Evolutionary conservation across 2,329 filamentous ascomycete species (phyloP), one percentile per base, ranked within the genome.

Genomic region (Scedosporium minutisporum): DNA sequence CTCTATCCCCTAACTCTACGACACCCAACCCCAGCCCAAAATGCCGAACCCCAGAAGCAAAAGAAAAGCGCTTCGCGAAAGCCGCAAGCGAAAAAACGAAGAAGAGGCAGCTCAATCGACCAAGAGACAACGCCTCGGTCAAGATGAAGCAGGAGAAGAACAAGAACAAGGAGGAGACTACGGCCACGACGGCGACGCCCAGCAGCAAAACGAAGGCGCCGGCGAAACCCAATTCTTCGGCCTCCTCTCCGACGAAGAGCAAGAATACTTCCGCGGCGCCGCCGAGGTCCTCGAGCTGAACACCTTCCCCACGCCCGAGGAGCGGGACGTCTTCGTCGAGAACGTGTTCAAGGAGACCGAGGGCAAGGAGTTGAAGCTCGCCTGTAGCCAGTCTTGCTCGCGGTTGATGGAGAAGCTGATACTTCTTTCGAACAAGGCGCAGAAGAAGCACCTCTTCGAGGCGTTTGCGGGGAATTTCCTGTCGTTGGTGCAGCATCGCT

Each of bases 321-420:
- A 92, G 67, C 83, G 87, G 63, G 78, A 80, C 62, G 70, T 88
- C 58, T 92, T 91, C 70, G 75, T 97, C 57, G 85, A 88, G 65
- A 96, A 88, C 73, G 89, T 97, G 60, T 96, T 90, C 75, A 82
- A 84, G 67, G 93, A 97, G 75, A 92, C 93, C 0, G 81, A 87
- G 65, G 92, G 91, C 65, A 97, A 97, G 76, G 95, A 97, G 74
- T 80, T 99, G 71, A 99, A 97, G 80, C 85, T 99, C 65, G 93
- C 93, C 25, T 95, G 91, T 76, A 96, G 92, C 73, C 95, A 99
- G 76, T 95, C 91, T 3, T 97, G 93, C 76, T 99, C 95, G 60
- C 83, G 95, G 16, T 77, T 99, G 61, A 89, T 97, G 87, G 95
- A 99, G 77, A 84, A 92, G 38, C 76, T 99, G 71, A 96, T 99